Base-by-base conservation (phyloP, 805 yeast genomes). In the Kuraishia floccosa region DNA sequence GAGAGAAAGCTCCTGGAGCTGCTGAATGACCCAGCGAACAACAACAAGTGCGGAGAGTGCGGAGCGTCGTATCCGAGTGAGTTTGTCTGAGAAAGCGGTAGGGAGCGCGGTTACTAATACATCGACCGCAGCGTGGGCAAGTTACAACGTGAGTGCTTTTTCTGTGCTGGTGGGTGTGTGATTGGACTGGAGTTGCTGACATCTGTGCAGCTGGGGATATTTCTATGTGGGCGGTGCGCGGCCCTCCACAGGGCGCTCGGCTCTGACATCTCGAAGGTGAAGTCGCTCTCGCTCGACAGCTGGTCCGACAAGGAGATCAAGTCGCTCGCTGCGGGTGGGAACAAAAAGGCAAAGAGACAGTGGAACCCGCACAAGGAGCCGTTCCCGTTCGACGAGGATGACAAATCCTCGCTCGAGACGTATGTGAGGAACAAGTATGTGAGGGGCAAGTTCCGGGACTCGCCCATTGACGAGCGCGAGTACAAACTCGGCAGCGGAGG, bases 161-260 rank as follows among this genome's bases (percentile, higher is more conserved):
- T n/a, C n/a, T n/a, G n/a, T n/a, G n/a, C n/a, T n/a, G n/a, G n/a
- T n/a, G n/a, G n/a, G n/a, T n/a, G n/a, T n/a, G n/a, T n/a, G n/a
- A n/a, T n/a, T n/a, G n/a, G n/a, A n/a, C n/a, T n/a, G n/a, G n/a
- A n/a, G n/a, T n/a, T n/a, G 4, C 56, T 60, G 62, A 60, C 62
- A 3, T 52, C 58, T 7, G 52, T 52, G 54, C 52, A 56, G 27
- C 42, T 82, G 26, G 94, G 93, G 17, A 56, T 82, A 4, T 75
- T 84, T 36, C 58, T 84, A 12, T 84, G 94, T 58, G 91, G 91
- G 11, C 60, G 91, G 40, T 84, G 94, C 63, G 89, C 93, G 6
- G 72, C 83, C 3, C 64, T 76, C 21, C 94, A 84, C 52, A 61
- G 84, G 37, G 68, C 68, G 34, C 58, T 82, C 26, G 82, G 85